These are phyloP conservation scores for Jaapia argillacea DNA, from an alignment of 768 basidiomycete genomes.

Conservation along the genomic window DNA sequence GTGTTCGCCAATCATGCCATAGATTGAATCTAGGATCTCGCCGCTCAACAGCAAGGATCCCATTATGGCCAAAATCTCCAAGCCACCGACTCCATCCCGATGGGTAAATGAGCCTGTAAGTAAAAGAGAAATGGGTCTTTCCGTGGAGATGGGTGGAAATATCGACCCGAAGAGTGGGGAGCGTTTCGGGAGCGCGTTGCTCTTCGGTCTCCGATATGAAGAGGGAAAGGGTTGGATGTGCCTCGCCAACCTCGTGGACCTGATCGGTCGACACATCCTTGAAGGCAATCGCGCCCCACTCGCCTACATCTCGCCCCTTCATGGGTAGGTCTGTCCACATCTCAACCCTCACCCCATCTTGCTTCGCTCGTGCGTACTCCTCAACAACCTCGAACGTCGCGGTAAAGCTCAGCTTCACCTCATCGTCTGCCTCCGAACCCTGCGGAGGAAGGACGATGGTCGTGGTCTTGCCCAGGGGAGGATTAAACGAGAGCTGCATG, in stretches of 20 bases:
- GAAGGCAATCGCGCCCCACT: conserved; percentile 16
- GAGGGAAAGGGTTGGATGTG: no score
- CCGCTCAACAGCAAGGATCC: conserved; percentile 24
- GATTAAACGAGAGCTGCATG: conserved; percentile 13
- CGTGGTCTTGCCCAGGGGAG: conserved; percentile 13
- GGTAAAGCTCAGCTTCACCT: conserved; percentile 12
- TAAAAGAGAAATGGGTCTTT: conserved; percentile 15
- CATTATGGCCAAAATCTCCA: conserved; percentile 33
- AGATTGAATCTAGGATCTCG: conserved; percentile 15
- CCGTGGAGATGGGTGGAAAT: conserved; percentile 6
- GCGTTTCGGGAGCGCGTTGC: not conserved
- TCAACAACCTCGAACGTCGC: conserved; percentile 14
- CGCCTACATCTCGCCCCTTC: conserved; percentile 10
- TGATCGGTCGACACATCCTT: not conserved
- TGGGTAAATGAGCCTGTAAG: conserved; percentile 38
- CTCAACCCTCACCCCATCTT: conserved; percentile 15
- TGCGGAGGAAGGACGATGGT: conserved; percentile 4
- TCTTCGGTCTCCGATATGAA: not conserved
- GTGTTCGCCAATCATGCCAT: conserved; percentile 15
- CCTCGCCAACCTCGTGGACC: no score
- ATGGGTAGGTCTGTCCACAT: conserved; percentile 20
- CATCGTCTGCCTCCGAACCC: not conserved
- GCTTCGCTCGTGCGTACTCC: conserved; percentile 10
- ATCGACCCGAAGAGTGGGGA: conserved; percentile 7
- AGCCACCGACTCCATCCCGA: conserved; percentile 36